Conservation (phyloP, 2,329 filamentous ascomycete species). For the Hypoxylon sp. region DNA sequence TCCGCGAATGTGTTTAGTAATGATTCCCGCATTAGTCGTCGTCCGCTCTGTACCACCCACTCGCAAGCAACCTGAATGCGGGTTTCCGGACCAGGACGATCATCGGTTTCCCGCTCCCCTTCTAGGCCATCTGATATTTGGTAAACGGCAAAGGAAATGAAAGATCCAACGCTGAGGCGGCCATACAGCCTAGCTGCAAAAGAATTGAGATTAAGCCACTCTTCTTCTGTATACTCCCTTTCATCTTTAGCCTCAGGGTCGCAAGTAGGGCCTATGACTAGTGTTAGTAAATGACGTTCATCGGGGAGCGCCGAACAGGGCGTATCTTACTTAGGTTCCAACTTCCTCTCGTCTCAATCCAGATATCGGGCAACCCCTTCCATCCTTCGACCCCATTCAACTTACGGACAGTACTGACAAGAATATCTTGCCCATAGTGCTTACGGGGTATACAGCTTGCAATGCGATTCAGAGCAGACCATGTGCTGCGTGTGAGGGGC, state of each 20-base stretch:
- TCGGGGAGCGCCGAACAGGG: neutral
- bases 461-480: neutral
- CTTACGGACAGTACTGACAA: neutral
- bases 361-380: neutral
- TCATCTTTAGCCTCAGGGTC: neutral
- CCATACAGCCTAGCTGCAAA: neutral
- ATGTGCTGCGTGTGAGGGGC: neutral
- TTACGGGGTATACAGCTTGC: neutral
- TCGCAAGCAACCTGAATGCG: neutral
- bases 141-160: neutral
- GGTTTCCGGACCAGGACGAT: neutral
- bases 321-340: neutral
- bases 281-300: neutral
- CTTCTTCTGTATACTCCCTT: neutral
- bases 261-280: neutral
- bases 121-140: neutral
- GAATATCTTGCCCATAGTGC: neutral
- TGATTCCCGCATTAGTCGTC: neutral
- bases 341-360: neutral
- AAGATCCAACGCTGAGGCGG: neutral
- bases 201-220: constrained; percentile 1
- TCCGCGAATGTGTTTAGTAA: neutral
- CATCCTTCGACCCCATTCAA: neutral
- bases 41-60: neutral
- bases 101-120: neutral